Base-by-base conservation (phyloP, 768 basidiomycete species). In the Dioszegia hungarica region DNA sequence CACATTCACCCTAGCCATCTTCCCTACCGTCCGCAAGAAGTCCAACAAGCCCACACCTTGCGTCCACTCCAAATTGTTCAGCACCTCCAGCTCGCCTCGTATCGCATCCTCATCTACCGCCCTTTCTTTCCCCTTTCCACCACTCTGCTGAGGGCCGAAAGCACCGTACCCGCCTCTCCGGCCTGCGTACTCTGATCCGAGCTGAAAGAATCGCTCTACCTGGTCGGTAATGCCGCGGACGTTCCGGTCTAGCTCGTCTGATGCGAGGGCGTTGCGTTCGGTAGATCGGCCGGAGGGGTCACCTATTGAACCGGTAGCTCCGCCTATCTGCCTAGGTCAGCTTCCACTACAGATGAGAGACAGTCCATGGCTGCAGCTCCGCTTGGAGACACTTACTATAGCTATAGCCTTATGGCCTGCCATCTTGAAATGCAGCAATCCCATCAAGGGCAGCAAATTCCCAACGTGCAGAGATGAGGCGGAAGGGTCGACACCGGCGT, bases 221-320 rank as follows among this genome's bases (percentile, higher is more conserved):
- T 85, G 85, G 10, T 76, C 70, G 0, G 83, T 82, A 53, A 99
- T 83, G 17, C 79, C 78, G 12, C 66, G 54, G 39, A 87, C 85
- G 66, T 98, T 97, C 49, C 77, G 61, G 36, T 83, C 79, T 3
- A 92, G 82, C 48, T 83, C 80, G 10, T 81, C 75, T 12, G 77
- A 74, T 33, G 85, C 80, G 4, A 90, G 82, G 3, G 84, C 80
- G 52, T 85, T 82, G 20, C 95, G 85, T 76, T 95, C 94, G 0
- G 83, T 83, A 4, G 82, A 81, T 33, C 93, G 82, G 1, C 95
- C 94, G 3, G 93, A 94, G 8, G 95, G 95, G 72, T 99, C 95
- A 5, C 95, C 95, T 41, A 99, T 86, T n/a, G 87, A 84, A 9
- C 91, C 95, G 0, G 94, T 98, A 9, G 91, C 93, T 0, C 91